Conservation (phyloP, 2,329 filamentous ascomycete genomes). For the Elsinoe fawcettii region DNA sequence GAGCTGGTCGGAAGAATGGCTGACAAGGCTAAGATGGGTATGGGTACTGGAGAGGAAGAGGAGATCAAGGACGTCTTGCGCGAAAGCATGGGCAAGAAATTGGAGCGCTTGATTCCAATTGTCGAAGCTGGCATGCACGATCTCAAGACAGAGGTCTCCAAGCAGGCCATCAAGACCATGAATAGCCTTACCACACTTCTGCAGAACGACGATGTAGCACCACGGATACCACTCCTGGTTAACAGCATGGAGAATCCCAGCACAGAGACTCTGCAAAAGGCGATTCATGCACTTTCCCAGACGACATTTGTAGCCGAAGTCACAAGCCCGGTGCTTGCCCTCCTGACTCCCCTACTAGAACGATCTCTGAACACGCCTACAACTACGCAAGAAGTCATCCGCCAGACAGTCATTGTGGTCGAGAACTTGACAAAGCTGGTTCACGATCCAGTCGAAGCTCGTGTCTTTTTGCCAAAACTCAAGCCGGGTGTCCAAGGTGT, state of each 20-base stretch:
- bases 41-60: conserved; percentile 78
- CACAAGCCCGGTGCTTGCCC: conserved; percentile 86
- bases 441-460: conserved; percentile 87
- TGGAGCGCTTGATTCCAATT: conserved; percentile 81
- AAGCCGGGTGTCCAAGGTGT: conserved; percentile 89
- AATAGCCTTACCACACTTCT: conserved; percentile 79
- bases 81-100: conserved; percentile 79
- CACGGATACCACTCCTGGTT: conserved; percentile 83
- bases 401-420: conserved; percentile 91
- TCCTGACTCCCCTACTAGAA: conserved; percentile 90
- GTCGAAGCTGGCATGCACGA: conserved; percentile 95
- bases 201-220: conserved; percentile 93
- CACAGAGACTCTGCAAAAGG: conserved; percentile 79
- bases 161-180: conserved; percentile 90
- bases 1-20: conserved; percentile 87
- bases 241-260: conserved; percentile 95
- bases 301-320: conserved; percentile 98
- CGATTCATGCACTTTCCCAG: conserved; percentile 91
- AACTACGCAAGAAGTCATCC: conserved; percentile 86
- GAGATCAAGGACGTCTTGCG: conserved; percentile 81
- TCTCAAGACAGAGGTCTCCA: conserved; percentile 76
- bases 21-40: conserved; percentile 80
- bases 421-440: conserved; percentile 98
- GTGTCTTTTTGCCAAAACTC: conserved; percentile 89
- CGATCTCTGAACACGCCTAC: conserved; percentile 84